These are phyloP conservation scores for Papiliotrema laurentii DNA, from an alignment of 1,284 basidiomycete genomes.

Conservation along the genomic window DNA sequence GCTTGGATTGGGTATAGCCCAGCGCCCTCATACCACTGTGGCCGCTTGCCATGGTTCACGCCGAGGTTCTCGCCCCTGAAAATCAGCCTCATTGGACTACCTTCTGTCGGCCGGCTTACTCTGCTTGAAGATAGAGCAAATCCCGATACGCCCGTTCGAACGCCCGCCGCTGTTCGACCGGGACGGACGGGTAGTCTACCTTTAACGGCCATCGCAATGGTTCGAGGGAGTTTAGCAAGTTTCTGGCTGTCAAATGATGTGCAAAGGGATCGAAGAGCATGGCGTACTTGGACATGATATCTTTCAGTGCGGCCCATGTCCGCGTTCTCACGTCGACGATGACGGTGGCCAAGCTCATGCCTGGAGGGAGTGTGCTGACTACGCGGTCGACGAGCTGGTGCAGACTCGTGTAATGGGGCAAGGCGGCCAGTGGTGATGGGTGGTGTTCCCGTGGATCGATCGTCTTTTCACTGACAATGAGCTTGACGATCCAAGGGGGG, in stretches of 20 bases:
- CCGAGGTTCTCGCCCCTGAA: slow-evolving; percentile 55
- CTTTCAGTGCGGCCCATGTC: slow-evolving; percentile 72
- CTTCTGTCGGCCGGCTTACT: slow-evolving; percentile 54
- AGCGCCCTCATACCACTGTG: slow-evolving; percentile 44
- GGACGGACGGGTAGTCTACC: slow-evolving; percentile 59
- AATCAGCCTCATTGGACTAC: slow-evolving; percentile 1
- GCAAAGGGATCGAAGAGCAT: slow-evolving; percentile 1
- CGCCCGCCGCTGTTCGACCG: slow-evolving; percentile 53
- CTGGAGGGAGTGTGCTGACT: slow-evolving; percentile 43
- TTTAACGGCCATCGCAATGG: slow-evolving; percentile 71
- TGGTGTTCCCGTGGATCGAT: slow-evolving; percentile 41
- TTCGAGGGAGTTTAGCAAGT: slow-evolving; percentile 62
- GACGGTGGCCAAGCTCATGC: slow-evolving; percentile 52
- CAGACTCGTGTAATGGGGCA: slow-evolving; percentile 60
- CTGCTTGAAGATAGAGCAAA: slow-evolving; percentile 67
- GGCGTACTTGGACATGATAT: slow-evolving; percentile 59
- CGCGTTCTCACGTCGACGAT: slow-evolving; percentile 56
- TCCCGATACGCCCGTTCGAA: slow-evolving; percentile 74
- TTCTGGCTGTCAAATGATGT: slow-evolving; percentile 48
- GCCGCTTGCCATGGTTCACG: slow-evolving; percentile 17
- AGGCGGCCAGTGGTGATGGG: slow-evolving; percentile 47
- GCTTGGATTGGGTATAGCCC: slow-evolving; percentile 76
- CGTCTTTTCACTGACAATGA: slow-evolving; percentile 32
- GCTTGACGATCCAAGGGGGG: not conserved
- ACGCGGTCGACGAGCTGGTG: slow-evolving; percentile 58